Base-by-base conservation (phyloP, 208 protist genomes). In the Crithidia acanthocephali region DNA sequence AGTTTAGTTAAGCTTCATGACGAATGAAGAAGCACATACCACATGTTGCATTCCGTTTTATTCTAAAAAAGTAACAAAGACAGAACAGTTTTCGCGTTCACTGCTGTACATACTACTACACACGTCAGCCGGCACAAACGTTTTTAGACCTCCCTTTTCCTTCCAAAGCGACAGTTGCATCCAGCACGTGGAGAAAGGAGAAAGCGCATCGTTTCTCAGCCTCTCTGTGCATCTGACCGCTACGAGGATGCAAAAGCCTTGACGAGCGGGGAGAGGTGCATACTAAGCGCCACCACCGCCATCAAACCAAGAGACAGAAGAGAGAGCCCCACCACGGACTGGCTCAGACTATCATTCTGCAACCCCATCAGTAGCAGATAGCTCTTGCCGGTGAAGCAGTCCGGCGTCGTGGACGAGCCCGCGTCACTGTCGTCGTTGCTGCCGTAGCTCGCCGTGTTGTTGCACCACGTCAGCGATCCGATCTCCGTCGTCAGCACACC, bases 401-500 rank as follows among this genome's bases (percentile, higher is more conserved):
- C 27, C 15, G 59, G 18, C 9, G 57, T 33, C 20, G 23, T 30
- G 4, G 35, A 2, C 15, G 32, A 42, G 44, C 3, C n/a, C 35
- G 50, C 55, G n/a, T n/a, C n/a, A n/a, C n/a, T n/a, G 16, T 25
- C 45, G 44, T 18, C 3, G n/a, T 11, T 25, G 30, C 6, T 6
- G 27, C 22, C 28, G 18, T 9, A 9, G 20, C 30, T 10, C 20
- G 56, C 5, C 2, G 15, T 52, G 47, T 25, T 25, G 62, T 79
- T 53, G 44, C 82, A 81, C 51, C 70, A 75, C 50, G 63, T 81
- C 5, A 32, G 48, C 22, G 50, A 35, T 4, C 63, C 67, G 3
- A 89, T 50, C 56, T 79, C 80, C 32, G 60, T 42, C 53, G 74
- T 53, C 1, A 90, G 30, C 18, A 77, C 15, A 11, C 84, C 84